Evolutionary conservation across 1,284 basidiomycete species (phyloP), one percentile per base, ranked within the genome.

Genomic region (Meira nashicola): DNA sequence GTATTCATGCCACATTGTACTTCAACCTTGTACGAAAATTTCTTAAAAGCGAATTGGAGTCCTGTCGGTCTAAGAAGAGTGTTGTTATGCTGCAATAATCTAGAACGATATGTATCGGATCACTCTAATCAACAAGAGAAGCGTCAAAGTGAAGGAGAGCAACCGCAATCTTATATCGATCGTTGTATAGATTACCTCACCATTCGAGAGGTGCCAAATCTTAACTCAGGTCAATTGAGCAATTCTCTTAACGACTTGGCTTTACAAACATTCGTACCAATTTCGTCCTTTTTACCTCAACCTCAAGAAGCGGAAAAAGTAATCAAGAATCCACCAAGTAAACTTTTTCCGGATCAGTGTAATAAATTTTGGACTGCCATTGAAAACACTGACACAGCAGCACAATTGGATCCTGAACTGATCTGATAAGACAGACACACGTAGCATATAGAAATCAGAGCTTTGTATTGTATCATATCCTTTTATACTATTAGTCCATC

Each of bases 1-100:
- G 52, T 60, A 7, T 67, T 62, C 38, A 67, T 67, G 65, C 65
- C 65, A 1, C 65, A 63, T 33, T 67, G 65, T 44, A 59, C 64
- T 11, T 48, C 49, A 17, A 53, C 54, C 37, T 48, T 67, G 19
- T 67, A 67, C 53, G 65, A 67, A 23, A 54, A 51, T 10, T 25
- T 67, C 4, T 38, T 67, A 17, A 55, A 59, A 14, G 52, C 64
- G 1, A 67, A 67, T 39, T 67, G 65, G 65, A 53, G 12, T 6
- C n/a, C 14, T 12, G 53, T 48, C 12, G 37, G 17, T 25, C 39
- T 66, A 4, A 39, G 17, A 9, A 38, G 23, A 14, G 17, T 66
- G 0, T 43, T 59, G 2, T 54, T 66, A 1, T 58, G 54, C 28
- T 56, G 63, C 8, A 66, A 66, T 17, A 63, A 58, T 11, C 46